A percentile compares a stretch with the other conserved stretches of the same genome.
phyloP scores from a whole-genome alignment of 2,329 filamentous ascomycete genomes.

The Xylaria sp. region DNA sequence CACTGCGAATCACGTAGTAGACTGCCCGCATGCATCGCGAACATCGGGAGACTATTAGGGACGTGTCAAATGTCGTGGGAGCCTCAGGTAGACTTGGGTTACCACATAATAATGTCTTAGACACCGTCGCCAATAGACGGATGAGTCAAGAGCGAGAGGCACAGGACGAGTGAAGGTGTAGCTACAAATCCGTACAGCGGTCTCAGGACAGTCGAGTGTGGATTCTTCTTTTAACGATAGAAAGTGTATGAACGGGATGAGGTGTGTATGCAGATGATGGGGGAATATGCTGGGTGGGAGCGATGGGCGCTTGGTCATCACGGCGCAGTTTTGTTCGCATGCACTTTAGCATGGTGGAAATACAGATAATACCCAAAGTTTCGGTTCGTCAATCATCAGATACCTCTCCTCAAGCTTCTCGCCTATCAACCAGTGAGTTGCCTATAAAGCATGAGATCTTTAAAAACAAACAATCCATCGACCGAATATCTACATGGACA shows the following conservation, averaged over 20 bases:
- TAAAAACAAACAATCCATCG: too few species aligned
- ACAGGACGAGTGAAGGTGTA: slow-evolving; percentile 14
- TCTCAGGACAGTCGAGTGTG: slow-evolving; percentile 6
- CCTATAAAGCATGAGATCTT: background rate
- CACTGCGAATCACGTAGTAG: slow-evolving; percentile 9
- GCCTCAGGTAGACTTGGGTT: slow-evolving; percentile 6
- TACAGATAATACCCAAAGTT: slow-evolving; percentile 36
- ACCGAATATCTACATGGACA: too few species aligned
- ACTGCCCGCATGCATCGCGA: slow-evolving; percentile 7
- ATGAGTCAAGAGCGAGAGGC: slow-evolving; percentile 6
- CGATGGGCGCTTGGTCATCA: slow-evolving; percentile 33
- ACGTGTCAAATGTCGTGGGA: slow-evolving; percentile 6
- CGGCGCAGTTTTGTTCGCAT: slow-evolving; percentile 33
- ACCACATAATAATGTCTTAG: slow-evolving; percentile 21
- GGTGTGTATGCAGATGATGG: slow-evolving; percentile 17
- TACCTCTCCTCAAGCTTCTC: background rate
- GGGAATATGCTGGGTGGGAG: slow-evolving; percentile 18
- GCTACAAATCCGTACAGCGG: slow-evolving; percentile 7
- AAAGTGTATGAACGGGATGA: slow-evolving; percentile 31
- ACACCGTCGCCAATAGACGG: slow-evolving; percentile 12
- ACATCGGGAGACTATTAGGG: slow-evolving; percentile 8
- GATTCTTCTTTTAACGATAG: slow-evolving; percentile 30
- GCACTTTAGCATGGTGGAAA: slow-evolving; percentile 30
- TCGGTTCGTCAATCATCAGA: slow-evolving; percentile 9
- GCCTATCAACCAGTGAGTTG: background rate